phyloP scores from a whole-genome alignment of 164 flowering plant species.

The Platanus orientalis region DNA sequence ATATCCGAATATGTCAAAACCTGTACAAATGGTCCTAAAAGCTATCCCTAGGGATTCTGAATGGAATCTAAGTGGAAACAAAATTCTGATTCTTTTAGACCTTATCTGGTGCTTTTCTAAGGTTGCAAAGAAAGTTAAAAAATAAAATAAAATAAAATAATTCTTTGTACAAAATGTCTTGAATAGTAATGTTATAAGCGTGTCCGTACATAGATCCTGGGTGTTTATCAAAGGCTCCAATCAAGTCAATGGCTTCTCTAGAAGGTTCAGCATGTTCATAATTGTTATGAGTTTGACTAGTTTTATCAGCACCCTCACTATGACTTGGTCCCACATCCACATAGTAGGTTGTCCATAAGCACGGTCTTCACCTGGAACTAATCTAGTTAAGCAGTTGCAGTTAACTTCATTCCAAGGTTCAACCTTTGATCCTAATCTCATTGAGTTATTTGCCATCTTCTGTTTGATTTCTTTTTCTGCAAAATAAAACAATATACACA shows the following conservation, averaged over 20 bases:
- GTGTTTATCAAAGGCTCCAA: slow-evolving; percentile 54
- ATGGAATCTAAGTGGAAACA: too few relatives aligned
- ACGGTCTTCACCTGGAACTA: slow-evolving; percentile 5
- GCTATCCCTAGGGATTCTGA: too few relatives aligned
- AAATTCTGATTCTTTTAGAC: too few relatives aligned
- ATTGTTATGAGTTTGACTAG: slow-evolving; percentile 18
- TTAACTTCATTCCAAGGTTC: slow-evolving; percentile 14
- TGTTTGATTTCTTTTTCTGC: too few relatives aligned
- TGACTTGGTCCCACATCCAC: slow-evolving; percentile 15
- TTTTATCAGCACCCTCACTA: slow-evolving; percentile 16
- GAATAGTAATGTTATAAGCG: neutral
- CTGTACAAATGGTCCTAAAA: too few relatives aligned
- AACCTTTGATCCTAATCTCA: slow-evolving; percentile 6
- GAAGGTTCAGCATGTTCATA: slow-evolving; percentile 23
- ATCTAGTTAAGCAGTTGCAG: neutral
- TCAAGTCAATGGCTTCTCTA: slow-evolving; percentile 70
- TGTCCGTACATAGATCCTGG: neutral
- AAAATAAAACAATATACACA: too few relatives aligned
- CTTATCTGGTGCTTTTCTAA: too few relatives aligned
- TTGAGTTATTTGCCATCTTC: slow-evolving; percentile 7
- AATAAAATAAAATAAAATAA: too few relatives aligned
- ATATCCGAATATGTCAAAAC: too few relatives aligned
- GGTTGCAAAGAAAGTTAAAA: too few relatives aligned
- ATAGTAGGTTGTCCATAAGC: slow-evolving; percentile 1
- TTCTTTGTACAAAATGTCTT: slow-evolving; percentile 4